Evolutionary conservation across 2,329 filamentous ascomycete genomes (phyloP), one percentile per base, ranked within the genome.

Genomic region (Pseudogymnoascus pannorum): DNA sequence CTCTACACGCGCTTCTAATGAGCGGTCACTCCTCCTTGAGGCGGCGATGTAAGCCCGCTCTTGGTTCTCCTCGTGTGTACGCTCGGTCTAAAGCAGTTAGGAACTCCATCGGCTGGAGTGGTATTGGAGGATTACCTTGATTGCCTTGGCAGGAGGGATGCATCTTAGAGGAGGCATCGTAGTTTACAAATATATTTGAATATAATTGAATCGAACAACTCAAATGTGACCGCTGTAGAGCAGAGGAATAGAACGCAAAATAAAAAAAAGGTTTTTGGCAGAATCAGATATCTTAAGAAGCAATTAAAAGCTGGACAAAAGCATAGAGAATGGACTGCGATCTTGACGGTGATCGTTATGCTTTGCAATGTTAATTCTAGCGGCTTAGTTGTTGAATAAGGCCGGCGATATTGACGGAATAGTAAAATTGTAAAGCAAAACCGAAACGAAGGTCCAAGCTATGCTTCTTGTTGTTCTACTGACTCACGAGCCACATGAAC

Each of bases 31-130:
- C 66, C 93, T 82, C 66, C 92, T 81, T 5, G 93, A 97, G 3
- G 92, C 92, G 11, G 92, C 92, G 67, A 97, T 94, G 72, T 95
- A 97, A 20, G 92, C 92, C 70, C 92, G 82, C 74, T 93, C 90
- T 71, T 91, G 87, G 68, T 93, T 92, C 73, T 92, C 89, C 67
- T 89, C 87, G 65, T 91, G 88, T 2, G 87, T 89, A 44, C 89
- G 79, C 73, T 91, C 87, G 2, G 87, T 89, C 84, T 90, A 62
- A 35, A 36, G 4, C 2, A 59, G 64, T 73, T 67, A 71, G 69
- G 42, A n/a, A 8, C 2, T 60, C 2, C 8, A 7, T 48, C 16
- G n/a, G 16, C 5, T 33, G 16, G 36, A 18, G 20, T 31, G 12
- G 4, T 9, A 29, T 14, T 12, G 36, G 12, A 11, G 18, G 33